Base-by-base conservation (phyloP, 2,329 filamentous ascomycete species). In the Penicillium sp. region DNA sequence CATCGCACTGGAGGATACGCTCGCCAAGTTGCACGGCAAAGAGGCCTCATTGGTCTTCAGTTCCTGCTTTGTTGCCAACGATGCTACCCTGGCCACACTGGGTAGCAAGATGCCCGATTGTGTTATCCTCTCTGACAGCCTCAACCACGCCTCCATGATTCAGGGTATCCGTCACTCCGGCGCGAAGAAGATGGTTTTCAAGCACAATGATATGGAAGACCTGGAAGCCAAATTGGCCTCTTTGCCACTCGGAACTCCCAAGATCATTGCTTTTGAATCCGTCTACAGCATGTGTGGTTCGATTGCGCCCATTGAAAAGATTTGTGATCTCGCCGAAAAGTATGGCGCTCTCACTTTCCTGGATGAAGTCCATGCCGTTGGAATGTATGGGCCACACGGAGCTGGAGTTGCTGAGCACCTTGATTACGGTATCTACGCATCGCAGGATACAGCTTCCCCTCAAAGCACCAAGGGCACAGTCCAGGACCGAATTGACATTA, bases 281-380 rank as follows among this genome's bases (percentile, higher is more conserved):
- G 94, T 99, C 3, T 99, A 99, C 78, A 96, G 91, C 79, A 99
- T 99, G 94, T 99, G 94, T 71, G 94, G 94, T 59, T 96, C 91
- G 14, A 90, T 99, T 70, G 94, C 91, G 0, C 94, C 94, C 0
- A 99, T 99, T 64, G 90, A 92, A 76, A 88, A 88, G 70, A 97
- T 99, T 59, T 97, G 93, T 73, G 91, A 99, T 71, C 79, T 99
- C 50, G 93, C 94, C 9, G 92, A 97, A 60, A 97, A 96, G 79
- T 99, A 99, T 72, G 94, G 94, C 55, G 94, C 94, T 36, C 86
- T 99, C 61, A 99, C 94, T 66, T 99, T 99, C 74, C 81, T 97
- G 71, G 94, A 99, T 71, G 94, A 99, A 84, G 94, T 99, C 58
- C 94, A 99, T 77, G 94, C 94, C 41, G 94, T 99, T 19, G 94